Percentiles rank a stretch among this genome's conserved stretches.
Conservation (phyloP, 495 filamentous ascomycete species). For the Cercophora sp. region DNA sequence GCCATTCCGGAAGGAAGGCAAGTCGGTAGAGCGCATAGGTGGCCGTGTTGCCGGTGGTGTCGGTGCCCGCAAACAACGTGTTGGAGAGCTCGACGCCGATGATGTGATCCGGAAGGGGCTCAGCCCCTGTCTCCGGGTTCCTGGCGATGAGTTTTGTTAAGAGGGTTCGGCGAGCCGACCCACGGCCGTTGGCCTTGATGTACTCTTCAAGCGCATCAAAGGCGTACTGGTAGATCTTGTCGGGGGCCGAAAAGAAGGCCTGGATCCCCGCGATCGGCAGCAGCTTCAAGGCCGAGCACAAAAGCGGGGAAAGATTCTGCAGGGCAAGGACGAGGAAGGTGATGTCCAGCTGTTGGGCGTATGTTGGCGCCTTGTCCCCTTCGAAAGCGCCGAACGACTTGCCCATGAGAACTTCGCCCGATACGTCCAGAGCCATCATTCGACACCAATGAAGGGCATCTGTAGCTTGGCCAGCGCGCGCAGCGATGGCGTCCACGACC, state of each 20-base stretch:
- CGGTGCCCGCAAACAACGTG: conserved; percentile 20
- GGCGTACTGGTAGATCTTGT: conserved; percentile 16
- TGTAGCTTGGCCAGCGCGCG: neutral
- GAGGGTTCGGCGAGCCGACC: conserved; percentile 9
- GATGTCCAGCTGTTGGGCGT: conserved; percentile 11
- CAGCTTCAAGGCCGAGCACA: neutral
- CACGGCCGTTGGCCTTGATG: conserved; percentile 10
- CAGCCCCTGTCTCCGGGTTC: conserved; percentile 11
- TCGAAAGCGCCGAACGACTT: conserved; percentile 9
- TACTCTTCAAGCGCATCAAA: conserved; percentile 16
- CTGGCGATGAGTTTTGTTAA: conserved; percentile 21
- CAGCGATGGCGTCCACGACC: neutral
- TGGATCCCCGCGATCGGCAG: conserved; percentile 8
- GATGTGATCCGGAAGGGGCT: conserved; percentile 18
- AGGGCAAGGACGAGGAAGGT: neutral
- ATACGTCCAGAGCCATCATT: conserved; percentile 11
- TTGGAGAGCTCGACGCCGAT: conserved; percentile 24
- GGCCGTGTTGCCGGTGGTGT: conserved; percentile 23
- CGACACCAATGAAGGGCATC: conserved; percentile 11
- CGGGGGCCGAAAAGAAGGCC: conserved; percentile 1
- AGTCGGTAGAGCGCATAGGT: conserved; percentile 23
- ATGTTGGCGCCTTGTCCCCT: neutral
- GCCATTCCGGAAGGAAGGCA: conserved; percentile 19
- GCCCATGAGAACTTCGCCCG: conserved; percentile 9
- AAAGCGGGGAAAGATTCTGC: neutral